Base-by-base conservation (phyloP, 768 basidiomycete genomes). In the Suillus brevipes region DNA sequence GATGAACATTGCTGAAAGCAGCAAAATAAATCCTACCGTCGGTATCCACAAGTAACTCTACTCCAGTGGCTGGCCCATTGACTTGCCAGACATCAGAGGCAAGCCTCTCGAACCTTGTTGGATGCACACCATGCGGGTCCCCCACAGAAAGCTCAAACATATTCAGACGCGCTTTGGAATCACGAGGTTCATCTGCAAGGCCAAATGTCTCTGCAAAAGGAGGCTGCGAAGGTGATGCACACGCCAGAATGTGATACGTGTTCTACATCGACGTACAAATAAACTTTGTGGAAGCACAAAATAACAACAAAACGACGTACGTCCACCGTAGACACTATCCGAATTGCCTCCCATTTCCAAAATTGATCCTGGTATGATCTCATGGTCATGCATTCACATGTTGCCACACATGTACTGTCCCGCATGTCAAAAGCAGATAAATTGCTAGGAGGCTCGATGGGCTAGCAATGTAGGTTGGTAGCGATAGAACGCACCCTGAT, bases 401-500 rank as follows among this genome's bases (percentile, higher is more conserved):
- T 67, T 20, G 75, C 71, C 14, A 78, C 57, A 63, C 81, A 84
- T 6, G 68, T 65, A 7, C 83, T 82, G 67, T 92, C 92, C n/a
- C 77, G 70, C 0, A 79, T 74, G 10, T 85, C 81, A 61, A 86
- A 82, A 1, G 88, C 74, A 31, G 82, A 84, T 23, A 92, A 71
- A 64, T 83, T 74, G 14, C 90, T 91, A 65, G 12, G 50, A 64
- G 14, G 25, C 61, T 38, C 38, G 12, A 50, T 68, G 60, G 66
- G 61, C 67, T 58, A 40, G 13, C n/a, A 38, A 23, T 62, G 53
- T 31, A 28, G 52, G 60, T 31, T 37, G 18, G 40, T 47, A 42
- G 10, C 38, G 38, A 16, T n/a, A 36, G 16, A 42, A 73, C 80
- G 71, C 71, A 92, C 92, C 92, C 92, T 49, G 84, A 81, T 68